These are phyloP conservation scores for Lachancea waltii DNA, from an alignment of 805 yeast species.

Conservation along the genomic window DNA sequence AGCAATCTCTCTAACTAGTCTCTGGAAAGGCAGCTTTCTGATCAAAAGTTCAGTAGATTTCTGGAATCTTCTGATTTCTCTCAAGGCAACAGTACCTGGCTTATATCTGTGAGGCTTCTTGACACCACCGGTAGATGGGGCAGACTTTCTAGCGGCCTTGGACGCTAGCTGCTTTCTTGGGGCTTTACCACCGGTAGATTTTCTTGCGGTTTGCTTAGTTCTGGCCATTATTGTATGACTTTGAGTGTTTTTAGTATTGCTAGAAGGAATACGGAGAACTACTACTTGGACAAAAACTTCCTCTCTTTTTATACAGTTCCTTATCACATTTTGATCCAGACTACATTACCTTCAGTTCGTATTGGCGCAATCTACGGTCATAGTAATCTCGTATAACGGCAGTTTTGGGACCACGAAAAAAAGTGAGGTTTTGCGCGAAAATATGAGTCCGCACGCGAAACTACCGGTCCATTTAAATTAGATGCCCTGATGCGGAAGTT, in stretches of 20 bases:
- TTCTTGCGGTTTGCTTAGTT: constrained; percentile 92
- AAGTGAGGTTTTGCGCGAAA: too few species aligned
- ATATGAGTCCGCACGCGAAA: too few species aligned
- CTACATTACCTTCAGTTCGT: too few species aligned
- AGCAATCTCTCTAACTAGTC: constrained; percentile 93
- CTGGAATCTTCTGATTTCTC: constrained; percentile 97
- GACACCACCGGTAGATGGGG: constrained; percentile 89
- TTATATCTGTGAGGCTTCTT: constrained; percentile 93
- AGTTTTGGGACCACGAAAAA: too few species aligned
- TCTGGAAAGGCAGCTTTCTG: constrained; percentile 95
- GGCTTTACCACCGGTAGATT: constrained; percentile 92
- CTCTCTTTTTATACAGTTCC: neutral
- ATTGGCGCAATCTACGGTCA: too few species aligned
- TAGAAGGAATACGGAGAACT: too few species aligned
- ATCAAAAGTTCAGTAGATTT: constrained; percentile 90
- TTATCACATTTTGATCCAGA: too few species aligned
- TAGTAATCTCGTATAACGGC: too few species aligned
- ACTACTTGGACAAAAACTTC: too few species aligned
- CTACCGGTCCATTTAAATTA: too few species aligned
- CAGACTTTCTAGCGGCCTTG: constrained; percentile 89
- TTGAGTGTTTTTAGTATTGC: too few species aligned
- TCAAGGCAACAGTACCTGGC: constrained; percentile 95
- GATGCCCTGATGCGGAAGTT: too few species aligned
- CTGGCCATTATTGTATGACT: constrained; percentile 61
- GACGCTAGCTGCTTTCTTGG: constrained; percentile 93